A percentile compares a stretch with the other conserved stretches of the same genome.
phyloP scores from a whole-genome alignment of 2,329 filamentous ascomycete species.

The Arachnomyces sp. region DNA sequence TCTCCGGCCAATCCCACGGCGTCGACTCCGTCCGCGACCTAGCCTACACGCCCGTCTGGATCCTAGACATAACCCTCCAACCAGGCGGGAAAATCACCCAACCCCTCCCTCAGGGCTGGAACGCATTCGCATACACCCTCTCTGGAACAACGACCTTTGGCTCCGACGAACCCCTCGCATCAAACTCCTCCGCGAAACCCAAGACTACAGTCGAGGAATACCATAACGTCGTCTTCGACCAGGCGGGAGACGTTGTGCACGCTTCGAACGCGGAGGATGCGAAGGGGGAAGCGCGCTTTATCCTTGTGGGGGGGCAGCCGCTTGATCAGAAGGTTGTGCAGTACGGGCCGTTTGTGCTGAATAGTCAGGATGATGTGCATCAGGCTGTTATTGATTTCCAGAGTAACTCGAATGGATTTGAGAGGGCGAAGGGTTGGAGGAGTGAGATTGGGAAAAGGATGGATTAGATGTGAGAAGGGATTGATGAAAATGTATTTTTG shows the following conservation, averaged over 20 bases:
- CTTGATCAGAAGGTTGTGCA: conserved; percentile 73
- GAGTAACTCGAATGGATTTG: conserved; percentile 66
- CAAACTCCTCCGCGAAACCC: conserved; percentile 9
- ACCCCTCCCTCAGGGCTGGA: conserved; percentile 70
- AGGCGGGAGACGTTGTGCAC: conserved; percentile 65
- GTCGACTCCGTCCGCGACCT: conserved; percentile 82
- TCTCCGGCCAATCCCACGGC: conserved; percentile 74
- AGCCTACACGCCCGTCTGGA: conserved; percentile 95
- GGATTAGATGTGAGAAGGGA: too few species aligned
- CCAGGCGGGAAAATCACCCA: conserved; percentile 74
- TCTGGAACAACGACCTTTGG: conserved; percentile 60
- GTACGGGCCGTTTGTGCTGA: conserved; percentile 79
- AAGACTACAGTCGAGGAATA: conserved; percentile 56
- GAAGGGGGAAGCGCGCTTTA: conserved; percentile 42
- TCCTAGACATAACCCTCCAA: conserved; percentile 71
- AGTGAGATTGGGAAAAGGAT: conserved; percentile 81
- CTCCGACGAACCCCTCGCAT: conserved; percentile 29
- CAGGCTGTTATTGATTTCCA: conserved; percentile 71
- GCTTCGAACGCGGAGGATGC: conserved; percentile 61
- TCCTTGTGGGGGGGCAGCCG: conserved; percentile 70
- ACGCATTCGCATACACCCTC: conserved; percentile 82
- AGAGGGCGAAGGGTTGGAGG: conserved; percentile 68
- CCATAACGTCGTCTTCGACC: conserved; percentile 84
- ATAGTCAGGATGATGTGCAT: conserved; percentile 61
- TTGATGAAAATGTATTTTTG: too few species aligned